Conservation (phyloP, 169 alveolate species). For the Plasmodium cynomolgi region DNA sequence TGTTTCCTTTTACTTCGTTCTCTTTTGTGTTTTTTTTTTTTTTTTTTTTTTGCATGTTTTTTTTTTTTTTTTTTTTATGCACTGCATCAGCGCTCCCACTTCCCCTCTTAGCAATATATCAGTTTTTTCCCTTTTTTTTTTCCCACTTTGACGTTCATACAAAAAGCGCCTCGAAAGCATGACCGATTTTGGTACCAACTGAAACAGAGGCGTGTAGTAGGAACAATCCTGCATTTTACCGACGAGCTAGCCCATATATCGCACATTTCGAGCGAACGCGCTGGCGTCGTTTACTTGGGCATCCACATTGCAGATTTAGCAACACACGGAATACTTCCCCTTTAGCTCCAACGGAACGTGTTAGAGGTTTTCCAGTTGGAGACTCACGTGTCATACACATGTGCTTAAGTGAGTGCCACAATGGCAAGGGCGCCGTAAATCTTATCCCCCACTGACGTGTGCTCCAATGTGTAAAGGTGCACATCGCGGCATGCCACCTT, state of each 20-base stretch:
- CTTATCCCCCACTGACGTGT: background rate
- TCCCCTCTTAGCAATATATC: background rate
- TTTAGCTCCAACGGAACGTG: background rate
- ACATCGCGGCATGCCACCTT: background rate
- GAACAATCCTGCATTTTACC: background rate
- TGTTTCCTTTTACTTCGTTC: background rate
- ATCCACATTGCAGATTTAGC: background rate
- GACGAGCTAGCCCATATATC: too few relatives aligned
- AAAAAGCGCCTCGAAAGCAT: background rate
- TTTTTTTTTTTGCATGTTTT: background rate
- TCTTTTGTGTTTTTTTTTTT: background rate
- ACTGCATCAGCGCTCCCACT: background rate
- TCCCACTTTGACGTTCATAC: background rate
- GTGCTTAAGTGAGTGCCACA: background rate
- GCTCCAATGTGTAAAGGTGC: background rate
- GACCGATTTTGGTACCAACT: background rate
- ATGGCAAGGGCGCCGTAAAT: background rate
- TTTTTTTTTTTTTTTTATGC: background rate
- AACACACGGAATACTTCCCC: background rate
- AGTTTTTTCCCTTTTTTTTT: background rate
- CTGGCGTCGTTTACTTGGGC: background rate
- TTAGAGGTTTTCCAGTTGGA: background rate
- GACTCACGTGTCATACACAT: background rate
- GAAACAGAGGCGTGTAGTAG: background rate
- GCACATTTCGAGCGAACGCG: background rate